phyloP scores from a whole-genome alignment of 1,284 basidiomycete genomes.

The Leccinum griseonigrum region DNA sequence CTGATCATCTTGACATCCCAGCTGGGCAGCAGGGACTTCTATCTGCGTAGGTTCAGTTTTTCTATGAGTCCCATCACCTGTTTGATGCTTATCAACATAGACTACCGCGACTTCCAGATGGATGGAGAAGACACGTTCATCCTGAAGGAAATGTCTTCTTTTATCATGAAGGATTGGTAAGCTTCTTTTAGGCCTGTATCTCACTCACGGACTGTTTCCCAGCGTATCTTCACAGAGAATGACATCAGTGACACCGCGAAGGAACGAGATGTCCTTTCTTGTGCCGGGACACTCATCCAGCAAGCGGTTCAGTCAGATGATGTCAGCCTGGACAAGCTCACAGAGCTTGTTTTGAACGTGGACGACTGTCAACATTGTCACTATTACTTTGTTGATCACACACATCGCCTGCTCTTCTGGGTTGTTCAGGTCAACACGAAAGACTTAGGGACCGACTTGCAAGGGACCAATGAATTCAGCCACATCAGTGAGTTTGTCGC shows the following conservation, averaged over 20 bases:
- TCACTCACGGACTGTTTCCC: background rate
- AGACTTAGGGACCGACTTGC: slow-evolving; percentile 3
- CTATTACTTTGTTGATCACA: slow-evolving; percentile 25
- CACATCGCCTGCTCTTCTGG: slow-evolving; percentile 20
- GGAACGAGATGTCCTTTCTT: slow-evolving; percentile 3
- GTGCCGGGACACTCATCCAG: slow-evolving; percentile 6
- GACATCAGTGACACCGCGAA: slow-evolving; percentile 1
- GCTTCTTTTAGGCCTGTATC: background rate
- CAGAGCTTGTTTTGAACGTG: slow-evolving; percentile 21
- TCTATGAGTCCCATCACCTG: background rate
- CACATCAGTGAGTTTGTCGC: slow-evolving; percentile 18
- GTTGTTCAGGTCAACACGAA: slow-evolving; percentile 1
- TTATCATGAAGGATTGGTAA: slow-evolving; percentile 14
- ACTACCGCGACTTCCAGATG: background rate
- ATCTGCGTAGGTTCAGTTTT: slow-evolving; percentile 7
- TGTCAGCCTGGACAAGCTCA: slow-evolving; percentile 14
- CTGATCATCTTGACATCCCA: background rate
- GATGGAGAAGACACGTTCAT: slow-evolving; percentile 16
- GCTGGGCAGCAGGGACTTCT: slow-evolving; percentile 16
- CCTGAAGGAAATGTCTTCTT: slow-evolving; percentile 19
- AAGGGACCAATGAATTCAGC: slow-evolving; percentile 3
- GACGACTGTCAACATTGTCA: slow-evolving; percentile 1
- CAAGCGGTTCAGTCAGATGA: background rate
- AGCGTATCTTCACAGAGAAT: slow-evolving; percentile 23
- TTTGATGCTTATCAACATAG: slow-evolving; percentile 5